These are phyloP conservation scores for Bauhinia variegata DNA, from an alignment of 306 rosid species.

Conservation along the genomic window DNA sequence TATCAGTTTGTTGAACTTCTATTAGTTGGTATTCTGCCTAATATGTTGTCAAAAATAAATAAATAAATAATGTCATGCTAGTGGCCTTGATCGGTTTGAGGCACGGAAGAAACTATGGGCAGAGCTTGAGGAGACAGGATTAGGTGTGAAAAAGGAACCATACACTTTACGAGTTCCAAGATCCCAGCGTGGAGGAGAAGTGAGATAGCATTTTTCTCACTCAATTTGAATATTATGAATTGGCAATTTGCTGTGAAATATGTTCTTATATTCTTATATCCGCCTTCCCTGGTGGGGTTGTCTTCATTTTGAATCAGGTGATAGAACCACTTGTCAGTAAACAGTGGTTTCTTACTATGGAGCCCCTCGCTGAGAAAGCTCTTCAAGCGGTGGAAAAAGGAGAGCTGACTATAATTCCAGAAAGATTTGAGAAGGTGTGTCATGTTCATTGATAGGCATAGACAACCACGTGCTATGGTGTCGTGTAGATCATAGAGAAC, in stretches of 20 bases:
- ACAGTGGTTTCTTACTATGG: slow-evolving; percentile 98
- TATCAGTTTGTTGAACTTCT: slow-evolving; percentile 30
- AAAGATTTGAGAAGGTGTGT: slow-evolving; percentile 91
- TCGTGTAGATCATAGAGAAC: too few species aligned
- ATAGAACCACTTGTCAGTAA: slow-evolving; percentile 95
- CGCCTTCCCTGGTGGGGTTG: slow-evolving; percentile 7
- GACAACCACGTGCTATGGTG: too few species aligned
- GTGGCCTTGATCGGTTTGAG: slow-evolving; percentile 98
- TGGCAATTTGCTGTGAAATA: slow-evolving; percentile 7
- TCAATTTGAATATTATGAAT: slow-evolving; percentile 29
- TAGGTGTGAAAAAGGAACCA: slow-evolving; percentile 84
- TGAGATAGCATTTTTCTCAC: slow-evolving; percentile 43
- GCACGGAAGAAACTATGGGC: slow-evolving; percentile 91
- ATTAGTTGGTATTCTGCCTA: slow-evolving; percentile 27
- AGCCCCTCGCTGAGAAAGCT: slow-evolving; percentile 90
- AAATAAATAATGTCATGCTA: slow-evolving; percentile 42
- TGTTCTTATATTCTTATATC: not conserved
- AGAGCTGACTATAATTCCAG: slow-evolving; percentile 83
- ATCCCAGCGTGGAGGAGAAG: slow-evolving; percentile 99
- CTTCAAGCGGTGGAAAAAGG: slow-evolving; percentile 80
- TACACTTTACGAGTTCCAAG: slow-evolving; percentile 92
- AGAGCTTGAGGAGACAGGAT: slow-evolving; percentile 88
- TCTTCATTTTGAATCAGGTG: slow-evolving; percentile 58
- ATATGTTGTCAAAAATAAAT: slow-evolving; percentile 36
- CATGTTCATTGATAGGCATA: not conserved